These are phyloP conservation scores for Chaetomium cochliodes DNA, from an alignment of 495 filamentous ascomycete species.

Conservation along the genomic window DNA sequence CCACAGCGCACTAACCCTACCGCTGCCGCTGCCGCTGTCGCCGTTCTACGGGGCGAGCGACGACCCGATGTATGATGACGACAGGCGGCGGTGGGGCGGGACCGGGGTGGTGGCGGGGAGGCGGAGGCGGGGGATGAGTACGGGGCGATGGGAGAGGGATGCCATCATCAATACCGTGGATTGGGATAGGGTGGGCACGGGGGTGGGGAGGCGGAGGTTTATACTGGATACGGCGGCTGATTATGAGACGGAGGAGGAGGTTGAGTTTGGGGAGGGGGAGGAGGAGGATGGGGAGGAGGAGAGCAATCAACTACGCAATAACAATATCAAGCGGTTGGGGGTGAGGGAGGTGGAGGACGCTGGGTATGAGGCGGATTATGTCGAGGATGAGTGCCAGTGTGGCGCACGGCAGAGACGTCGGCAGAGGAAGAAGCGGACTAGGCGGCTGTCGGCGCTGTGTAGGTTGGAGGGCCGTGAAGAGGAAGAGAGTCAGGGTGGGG, in stretches of 20 bases:
- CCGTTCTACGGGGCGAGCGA: too few species aligned
- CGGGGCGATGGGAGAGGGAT: neutral
- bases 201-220: neutral
- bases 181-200: neutral
- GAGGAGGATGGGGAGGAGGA: neutral
- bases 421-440: neutral
- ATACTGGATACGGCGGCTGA: neutral
- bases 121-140: neutral
- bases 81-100: too few species aligned
- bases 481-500: neutral
- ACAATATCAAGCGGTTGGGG: neutral
- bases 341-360: constrained; percentile 1
- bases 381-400: neutral
- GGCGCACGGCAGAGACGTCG: neutral
- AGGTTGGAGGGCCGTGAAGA: neutral
- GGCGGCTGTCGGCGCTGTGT: neutral
- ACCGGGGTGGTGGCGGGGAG: neutral
- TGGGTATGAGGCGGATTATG: constrained; percentile 10
- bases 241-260: neutral
- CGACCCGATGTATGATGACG: too few species aligned
- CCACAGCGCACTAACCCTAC: too few species aligned
- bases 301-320: neutral
- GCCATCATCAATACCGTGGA: neutral
- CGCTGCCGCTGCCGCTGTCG: too few species aligned
- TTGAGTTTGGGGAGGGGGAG: neutral